Evolutionary conservation across 352 stramenopile species (phyloP).

Genomic region (Globisporangium sylvaticum): DNA sequence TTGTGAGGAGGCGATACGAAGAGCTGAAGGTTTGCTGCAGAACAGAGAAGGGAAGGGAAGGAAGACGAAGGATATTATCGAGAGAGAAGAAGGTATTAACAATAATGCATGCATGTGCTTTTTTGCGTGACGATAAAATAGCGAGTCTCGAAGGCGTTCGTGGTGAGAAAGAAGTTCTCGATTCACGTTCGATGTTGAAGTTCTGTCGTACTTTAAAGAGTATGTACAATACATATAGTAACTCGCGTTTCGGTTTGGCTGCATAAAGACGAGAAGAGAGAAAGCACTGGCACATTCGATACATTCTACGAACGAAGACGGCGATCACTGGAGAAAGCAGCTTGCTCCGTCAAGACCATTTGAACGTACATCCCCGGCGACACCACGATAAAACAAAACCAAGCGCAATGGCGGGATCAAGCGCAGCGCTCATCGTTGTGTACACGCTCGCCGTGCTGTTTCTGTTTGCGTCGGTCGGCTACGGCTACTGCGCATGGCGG

Average conservation of each 20-base stretch:
- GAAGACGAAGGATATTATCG: not conserved
- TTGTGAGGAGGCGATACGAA: slow-evolving; percentile 21
- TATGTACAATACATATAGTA: not conserved
- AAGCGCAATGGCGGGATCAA: slow-evolving; percentile 7
- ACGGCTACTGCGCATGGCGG: slow-evolving; percentile 28
- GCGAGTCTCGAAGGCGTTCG: not conserved
- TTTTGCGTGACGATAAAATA: not conserved
- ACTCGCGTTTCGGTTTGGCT: not conserved
- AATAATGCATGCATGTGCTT: not conserved
- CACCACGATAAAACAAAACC: not conserved
- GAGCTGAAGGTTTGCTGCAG: not conserved
- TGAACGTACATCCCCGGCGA: not conserved
- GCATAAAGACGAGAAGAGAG: not conserved
- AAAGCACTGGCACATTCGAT: not conserved
- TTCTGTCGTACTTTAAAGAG: not conserved
- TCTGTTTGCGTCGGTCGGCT: slow-evolving; percentile 21
- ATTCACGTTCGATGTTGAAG: slow-evolving; percentile 8
- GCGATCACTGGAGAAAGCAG: too few species aligned
- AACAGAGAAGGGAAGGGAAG: not conserved
- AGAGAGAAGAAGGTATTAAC: not conserved
- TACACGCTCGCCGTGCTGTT: slow-evolving; percentile 27
- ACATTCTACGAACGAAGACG: too few species aligned
- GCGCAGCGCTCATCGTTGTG: slow-evolving; percentile 19
- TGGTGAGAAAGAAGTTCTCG: not conserved
- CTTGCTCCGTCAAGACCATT: not conserved